phyloP scores from a whole-genome alignment of 192 early-diverging fungal species.

The Geosiphon pyriformis region DNA sequence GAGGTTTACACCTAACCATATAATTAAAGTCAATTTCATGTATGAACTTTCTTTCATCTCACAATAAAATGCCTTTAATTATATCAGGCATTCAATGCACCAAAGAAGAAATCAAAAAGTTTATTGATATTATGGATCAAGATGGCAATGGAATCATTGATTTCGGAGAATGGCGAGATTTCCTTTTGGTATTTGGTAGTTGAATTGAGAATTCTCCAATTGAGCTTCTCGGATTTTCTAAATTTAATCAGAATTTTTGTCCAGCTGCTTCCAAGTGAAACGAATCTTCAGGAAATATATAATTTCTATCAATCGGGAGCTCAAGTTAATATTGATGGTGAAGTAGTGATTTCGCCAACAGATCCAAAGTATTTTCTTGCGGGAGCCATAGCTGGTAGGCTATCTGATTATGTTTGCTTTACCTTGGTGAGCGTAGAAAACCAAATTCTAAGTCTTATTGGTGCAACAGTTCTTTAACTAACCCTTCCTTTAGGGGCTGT shows the following conservation, averaged over 20 bases:
- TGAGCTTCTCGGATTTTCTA: background rate
- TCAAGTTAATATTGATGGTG: conserved; percentile 61
- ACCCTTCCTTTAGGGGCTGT: conserved; percentile 38
- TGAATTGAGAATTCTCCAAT: background rate
- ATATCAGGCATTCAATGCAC: conserved; percentile 43
- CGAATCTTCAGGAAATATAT: conserved; percentile 57
- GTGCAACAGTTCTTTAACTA: background rate
- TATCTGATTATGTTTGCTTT: no score
- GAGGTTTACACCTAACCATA: no score
- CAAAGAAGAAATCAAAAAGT: conserved; percentile 51
- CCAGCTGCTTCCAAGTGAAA: conserved; percentile 54
- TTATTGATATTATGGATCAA: conserved; percentile 59
- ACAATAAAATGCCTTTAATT: background rate
- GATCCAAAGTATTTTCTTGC: conserved; percentile 59
- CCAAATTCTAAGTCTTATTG: background rate
- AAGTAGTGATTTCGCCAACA: conserved; percentile 55
- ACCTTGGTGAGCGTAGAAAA: no score
- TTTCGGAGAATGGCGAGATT: conserved; percentile 65
- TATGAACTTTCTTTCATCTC: background rate
- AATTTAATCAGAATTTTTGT: background rate
- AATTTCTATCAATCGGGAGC: conserved; percentile 55
- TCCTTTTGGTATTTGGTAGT: conserved; percentile 40
- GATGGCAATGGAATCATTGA: conserved; percentile 60
- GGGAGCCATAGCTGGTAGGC: conserved; percentile 61
- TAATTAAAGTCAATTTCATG: no score